These are phyloP conservation scores for Russula sp. DNA, from an alignment of 768 basidiomycete species.

Conservation along the genomic window DNA sequence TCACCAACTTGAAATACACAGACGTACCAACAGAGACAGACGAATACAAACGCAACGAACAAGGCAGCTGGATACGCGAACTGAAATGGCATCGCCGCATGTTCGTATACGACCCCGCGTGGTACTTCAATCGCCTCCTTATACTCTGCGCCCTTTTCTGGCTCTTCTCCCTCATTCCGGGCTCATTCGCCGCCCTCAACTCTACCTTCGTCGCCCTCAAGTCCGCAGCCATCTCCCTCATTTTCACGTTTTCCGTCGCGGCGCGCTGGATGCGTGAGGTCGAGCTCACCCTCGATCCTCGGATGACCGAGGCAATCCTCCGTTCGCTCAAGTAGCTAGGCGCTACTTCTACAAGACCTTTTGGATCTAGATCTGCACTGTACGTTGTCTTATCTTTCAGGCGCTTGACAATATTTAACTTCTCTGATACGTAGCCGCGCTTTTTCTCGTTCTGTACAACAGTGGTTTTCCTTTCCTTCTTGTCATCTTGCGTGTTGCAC, in stretches of 20 bases:
- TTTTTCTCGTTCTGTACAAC: neutral
- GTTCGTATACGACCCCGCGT: slow-evolving; percentile 16
- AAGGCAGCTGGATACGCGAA: slow-evolving; percentile 22
- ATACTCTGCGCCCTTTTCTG: slow-evolving; percentile 19
- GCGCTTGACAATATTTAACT: neutral
- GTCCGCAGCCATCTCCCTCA: neutral
- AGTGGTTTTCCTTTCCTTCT: neutral
- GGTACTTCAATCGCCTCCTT: slow-evolving; percentile 24
- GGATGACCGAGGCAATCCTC: neutral
- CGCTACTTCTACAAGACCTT: neutral
- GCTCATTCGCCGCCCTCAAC: neutral
- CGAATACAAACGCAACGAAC: slow-evolving; percentile 19
- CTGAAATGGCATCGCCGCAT: slow-evolving; percentile 23
- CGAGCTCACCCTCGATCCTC: neutral
- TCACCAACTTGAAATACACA: neutral
- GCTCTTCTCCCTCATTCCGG: slow-evolving; percentile 23
- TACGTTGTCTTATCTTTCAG: neutral
- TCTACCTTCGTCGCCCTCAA: neutral
- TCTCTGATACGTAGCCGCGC: neutral
- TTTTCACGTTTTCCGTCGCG: neutral
- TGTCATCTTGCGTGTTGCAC: neutral
- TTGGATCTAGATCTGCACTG: neutral
- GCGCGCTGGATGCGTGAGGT: slow-evolving; percentile 7
- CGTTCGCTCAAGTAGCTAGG: neutral
- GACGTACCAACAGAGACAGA: slow-evolving; percentile 6